phyloP scores from a whole-genome alignment of 768 basidiomycete genomes.

The Pisolithus microcarpus region DNA sequence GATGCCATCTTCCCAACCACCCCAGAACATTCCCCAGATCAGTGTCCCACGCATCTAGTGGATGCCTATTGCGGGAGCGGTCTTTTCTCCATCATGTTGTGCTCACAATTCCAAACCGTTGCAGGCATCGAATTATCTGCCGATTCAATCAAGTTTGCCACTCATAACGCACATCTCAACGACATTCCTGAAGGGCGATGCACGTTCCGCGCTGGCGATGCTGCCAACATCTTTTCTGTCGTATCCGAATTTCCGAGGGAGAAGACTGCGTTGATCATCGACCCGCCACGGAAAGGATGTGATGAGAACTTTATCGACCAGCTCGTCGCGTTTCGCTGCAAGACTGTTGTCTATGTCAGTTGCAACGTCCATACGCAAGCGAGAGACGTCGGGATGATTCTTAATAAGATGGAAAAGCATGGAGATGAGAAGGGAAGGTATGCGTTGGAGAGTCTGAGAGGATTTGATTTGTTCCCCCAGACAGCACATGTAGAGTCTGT shows the following conservation, averaged over 20 bases:
- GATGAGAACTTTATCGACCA: slow-evolving; percentile 75
- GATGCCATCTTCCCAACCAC: slow-evolving; percentile 53
- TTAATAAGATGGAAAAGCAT: slow-evolving; percentile 36
- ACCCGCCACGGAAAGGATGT: slow-evolving; percentile 94
- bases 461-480: slow-evolving; percentile 95
- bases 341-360: slow-evolving; percentile 80
- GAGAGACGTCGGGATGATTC: slow-evolving; percentile 73
- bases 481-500: slow-evolving; percentile 90
- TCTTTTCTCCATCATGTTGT: slow-evolving; percentile 80
- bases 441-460: slow-evolving; percentile 73
- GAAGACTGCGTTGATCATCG: slow-evolving; percentile 66
- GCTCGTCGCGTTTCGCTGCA: slow-evolving; percentile 59
- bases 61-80: slow-evolving; percentile 93
- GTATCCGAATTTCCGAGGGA: slow-evolving; percentile 60
- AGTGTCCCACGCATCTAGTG: slow-evolving; percentile 72
- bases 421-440: slow-evolving; percentile 45
- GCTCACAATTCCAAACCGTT: slow-evolving; percentile 63
- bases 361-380: slow-evolving; percentile 95
- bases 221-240: slow-evolving; percentile 72
- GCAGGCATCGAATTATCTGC: slow-evolving; percentile 83
- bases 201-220: slow-evolving; percentile 73
- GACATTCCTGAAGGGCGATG: slow-evolving; percentile 48
- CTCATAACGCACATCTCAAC: slow-evolving; percentile 61
- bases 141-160: slow-evolving; percentile 64
- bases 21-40: slow-evolving; percentile 1